Evolutionary conservation across 208 protist species (phyloP), one percentile per base, ranked within the genome.

Genomic region (Acanthamoeba lenticulata): DNA sequence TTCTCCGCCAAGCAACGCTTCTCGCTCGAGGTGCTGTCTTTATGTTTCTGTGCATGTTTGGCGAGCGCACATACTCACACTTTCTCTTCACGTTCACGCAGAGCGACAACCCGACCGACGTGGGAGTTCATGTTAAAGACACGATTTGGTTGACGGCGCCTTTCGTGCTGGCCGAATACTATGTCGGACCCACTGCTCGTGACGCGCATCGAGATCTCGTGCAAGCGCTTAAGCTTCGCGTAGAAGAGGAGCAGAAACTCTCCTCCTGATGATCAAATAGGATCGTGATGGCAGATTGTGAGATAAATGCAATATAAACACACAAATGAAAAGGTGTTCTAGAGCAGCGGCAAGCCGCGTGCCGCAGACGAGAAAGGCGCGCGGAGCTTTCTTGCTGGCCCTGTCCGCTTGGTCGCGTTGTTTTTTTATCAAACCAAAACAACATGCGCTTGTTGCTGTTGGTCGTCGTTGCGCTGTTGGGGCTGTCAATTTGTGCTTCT

Each of bases 1-100:
- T 81, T 81, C 72, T 81, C 72, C 7, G 72, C 72, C 72, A 81
- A 47, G 40, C 72, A 81, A 5, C 15, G 72, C 15, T 81, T 81
- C 42, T 29, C n/a, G 1, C 72, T 81, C 42, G 9, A 81, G 72
- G 72, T 81, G 27, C 62, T 7, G 11, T 60, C 15, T 11, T 21
- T 60, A 11, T 11, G 52, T 60, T 27, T 60, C 11, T 60, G 52
- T 11, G 15, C 52, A 60, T 11, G 11, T 21, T 11, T 60, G 52
- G 15, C 11, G 52, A 27, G 52, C 52, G 11, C 15, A 60, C 52
- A 60, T n/a, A n/a, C n/a, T n/a, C n/a, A n/a, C n/a, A n/a, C n/a
- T n/a, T n/a, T n/a, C n/a, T n/a, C n/a, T n/a, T n/a, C n/a, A 57
- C 49, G 49, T 19, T 57, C 13, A 57, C 9, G 49, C 72, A 81